Percentiles rank a stretch among this genome's conserved stretches.
phyloP scores from a whole-genome alignment of 495 filamentous ascomycete species.

The Pyrenopolyporus hunteri region DNA sequence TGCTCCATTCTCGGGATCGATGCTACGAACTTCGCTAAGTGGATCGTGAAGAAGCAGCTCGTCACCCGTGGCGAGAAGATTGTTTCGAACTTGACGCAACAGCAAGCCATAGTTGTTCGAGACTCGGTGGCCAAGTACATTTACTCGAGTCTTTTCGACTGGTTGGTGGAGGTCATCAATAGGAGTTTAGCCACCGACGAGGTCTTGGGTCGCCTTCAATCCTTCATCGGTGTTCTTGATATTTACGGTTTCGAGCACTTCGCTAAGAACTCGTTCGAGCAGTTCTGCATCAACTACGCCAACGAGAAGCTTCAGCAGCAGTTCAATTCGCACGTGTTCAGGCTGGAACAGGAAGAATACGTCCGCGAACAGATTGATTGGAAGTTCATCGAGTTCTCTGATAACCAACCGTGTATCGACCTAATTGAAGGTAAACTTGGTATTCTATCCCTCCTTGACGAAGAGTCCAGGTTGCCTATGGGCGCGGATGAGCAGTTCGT shows the following conservation, averaged over 20 bases:
- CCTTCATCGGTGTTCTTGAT: slow-evolving; percentile 99
- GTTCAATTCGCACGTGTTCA: slow-evolving; percentile 99
- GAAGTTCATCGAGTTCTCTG: slow-evolving; percentile 99
- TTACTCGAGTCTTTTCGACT: slow-evolving; percentile 98
- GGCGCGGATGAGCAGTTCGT: slow-evolving; percentile 98
- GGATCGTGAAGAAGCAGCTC: slow-evolving; percentile 99
- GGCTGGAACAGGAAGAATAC: slow-evolving; percentile 98
- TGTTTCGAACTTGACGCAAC: slow-evolving; percentile 91
- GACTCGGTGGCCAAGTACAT: slow-evolving; percentile 99
- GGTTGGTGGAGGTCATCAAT: slow-evolving; percentile 97
- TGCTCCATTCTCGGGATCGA: slow-evolving; percentile 90
- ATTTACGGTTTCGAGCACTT: slow-evolving; percentile 99
- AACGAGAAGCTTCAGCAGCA: slow-evolving; percentile 99
- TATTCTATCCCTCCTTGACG: slow-evolving; percentile 89
- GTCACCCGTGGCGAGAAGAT: slow-evolving; percentile 98
- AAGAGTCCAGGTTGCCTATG: slow-evolving; percentile 96
- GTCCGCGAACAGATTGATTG: slow-evolving; percentile 96
- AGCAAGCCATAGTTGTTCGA: slow-evolving; percentile 91
- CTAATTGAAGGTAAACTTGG: slow-evolving; percentile 97
- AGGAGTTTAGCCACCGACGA: slow-evolving; percentile 85
- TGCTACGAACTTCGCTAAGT: slow-evolving; percentile 87
- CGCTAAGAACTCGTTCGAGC: slow-evolving; percentile 99
- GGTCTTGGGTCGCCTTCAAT: slow-evolving; percentile 77
- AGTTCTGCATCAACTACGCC: slow-evolving; percentile 99
- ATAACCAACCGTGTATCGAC: slow-evolving; percentile 99